These are phyloP conservation scores for Lactarius sp. DNA, from an alignment of 768 basidiomycete species.

Conservation along the genomic window DNA sequence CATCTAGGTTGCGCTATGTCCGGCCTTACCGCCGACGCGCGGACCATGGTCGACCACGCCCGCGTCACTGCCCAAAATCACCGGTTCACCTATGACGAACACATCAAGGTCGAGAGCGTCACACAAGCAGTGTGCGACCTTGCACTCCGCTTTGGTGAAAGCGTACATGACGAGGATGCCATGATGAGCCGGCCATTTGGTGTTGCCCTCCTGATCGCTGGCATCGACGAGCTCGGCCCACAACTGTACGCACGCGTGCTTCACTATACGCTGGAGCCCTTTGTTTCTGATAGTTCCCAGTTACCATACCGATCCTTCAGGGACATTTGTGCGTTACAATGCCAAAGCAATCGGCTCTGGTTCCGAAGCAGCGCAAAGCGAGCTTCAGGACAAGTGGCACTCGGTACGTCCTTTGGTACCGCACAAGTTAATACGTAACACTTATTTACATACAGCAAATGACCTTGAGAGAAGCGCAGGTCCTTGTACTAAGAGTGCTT, in stretches of 20 bases:
- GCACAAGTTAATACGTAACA: not conserved
- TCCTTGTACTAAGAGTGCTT: conserved; percentile 78
- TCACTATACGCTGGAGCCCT: too few species aligned
- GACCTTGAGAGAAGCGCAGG: conserved; percentile 83
- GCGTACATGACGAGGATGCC: conserved; percentile 97
- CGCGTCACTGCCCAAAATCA: conserved; percentile 96
- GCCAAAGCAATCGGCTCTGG: conserved; percentile 99
- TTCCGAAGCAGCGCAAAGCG: conserved; percentile 94
- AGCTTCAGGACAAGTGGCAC: conserved; percentile 96
- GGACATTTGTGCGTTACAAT: conserved; percentile 93
- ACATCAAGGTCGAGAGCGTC: conserved; percentile 94
- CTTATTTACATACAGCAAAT: conserved; percentile 66
- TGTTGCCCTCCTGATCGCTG: conserved; percentile 95
- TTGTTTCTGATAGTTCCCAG: conserved; percentile 37
- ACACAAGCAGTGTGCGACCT: conserved; percentile 98
- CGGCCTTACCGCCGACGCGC: conserved; percentile 92
- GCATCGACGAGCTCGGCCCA: conserved; percentile 91
- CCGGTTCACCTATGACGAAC: conserved; percentile 93
- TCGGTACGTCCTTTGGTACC: conserved; percentile 50
- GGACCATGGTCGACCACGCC: conserved; percentile 99
- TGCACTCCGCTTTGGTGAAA: conserved; percentile 95
- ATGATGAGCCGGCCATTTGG: conserved; percentile 99
- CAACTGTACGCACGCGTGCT: conserved; percentile 79
- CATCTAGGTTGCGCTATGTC: conserved; percentile 99
- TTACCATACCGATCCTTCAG: conserved; percentile 97